These are phyloP conservation scores for Scedosporium minutisporum DNA, from an alignment of 2,329 filamentous ascomycete species.

Conservation along the genomic window DNA sequence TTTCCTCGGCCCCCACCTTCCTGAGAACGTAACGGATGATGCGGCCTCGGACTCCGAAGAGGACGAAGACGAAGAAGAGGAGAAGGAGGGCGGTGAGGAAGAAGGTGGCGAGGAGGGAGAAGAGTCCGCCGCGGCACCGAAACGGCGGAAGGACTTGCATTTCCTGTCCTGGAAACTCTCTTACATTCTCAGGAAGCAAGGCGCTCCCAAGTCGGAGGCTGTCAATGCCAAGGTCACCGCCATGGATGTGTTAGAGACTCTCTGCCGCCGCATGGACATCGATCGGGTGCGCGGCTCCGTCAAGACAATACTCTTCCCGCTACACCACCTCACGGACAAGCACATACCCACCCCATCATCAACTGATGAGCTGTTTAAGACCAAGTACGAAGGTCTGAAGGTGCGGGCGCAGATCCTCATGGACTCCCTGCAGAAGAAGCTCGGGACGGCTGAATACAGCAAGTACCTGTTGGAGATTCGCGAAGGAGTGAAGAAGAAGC, in stretches of 20 bases:
- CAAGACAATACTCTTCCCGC: conserved; percentile 45
- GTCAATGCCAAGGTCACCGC: conserved; percentile 67
- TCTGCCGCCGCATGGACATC: conserved; percentile 52
- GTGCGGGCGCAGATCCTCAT: conserved; percentile 67
- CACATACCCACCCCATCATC: conserved; percentile 63
- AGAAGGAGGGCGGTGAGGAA: conserved; percentile 27
- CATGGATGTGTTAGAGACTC: conserved; percentile 62
- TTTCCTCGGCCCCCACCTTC: conserved; percentile 60
- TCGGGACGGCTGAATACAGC: conserved; percentile 76
- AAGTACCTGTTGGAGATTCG: conserved; percentile 62
- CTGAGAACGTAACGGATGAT: conserved; percentile 14
- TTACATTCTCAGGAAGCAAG: conserved; percentile 68
- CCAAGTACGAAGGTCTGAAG: conserved; percentile 60
- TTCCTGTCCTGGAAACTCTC: conserved; percentile 74
- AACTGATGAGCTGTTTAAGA: conserved; percentile 59
- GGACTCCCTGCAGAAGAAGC: conserved; percentile 71
- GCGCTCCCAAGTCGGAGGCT: conserved; percentile 50
- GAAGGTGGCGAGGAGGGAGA: conserved; percentile 22
- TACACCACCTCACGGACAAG: conserved; percentile 78
- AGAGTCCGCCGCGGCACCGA: conserved; percentile 5
- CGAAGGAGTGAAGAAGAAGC: conserved; percentile 58
- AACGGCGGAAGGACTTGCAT: conserved; percentile 31
- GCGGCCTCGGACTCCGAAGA: conserved; percentile 35
- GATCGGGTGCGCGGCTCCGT: conserved; percentile 53
- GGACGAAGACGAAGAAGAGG: conserved; percentile 33